These are phyloP conservation scores for Russula emetica DNA, from an alignment of 768 basidiomycete genomes.

Conservation along the genomic window DNA sequence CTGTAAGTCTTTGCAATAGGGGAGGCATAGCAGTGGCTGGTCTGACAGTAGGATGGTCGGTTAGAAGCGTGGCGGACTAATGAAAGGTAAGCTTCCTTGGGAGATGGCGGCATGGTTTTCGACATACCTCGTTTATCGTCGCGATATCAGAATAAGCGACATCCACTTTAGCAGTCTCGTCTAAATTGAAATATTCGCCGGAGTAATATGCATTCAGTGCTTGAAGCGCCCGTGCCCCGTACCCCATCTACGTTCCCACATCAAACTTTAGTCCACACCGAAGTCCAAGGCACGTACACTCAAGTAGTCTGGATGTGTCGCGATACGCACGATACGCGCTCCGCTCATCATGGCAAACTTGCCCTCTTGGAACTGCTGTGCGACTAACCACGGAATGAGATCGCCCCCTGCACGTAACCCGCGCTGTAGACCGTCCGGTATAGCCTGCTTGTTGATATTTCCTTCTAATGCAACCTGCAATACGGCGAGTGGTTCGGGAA, in stretches of 20 bases:
- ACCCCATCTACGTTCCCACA: constrained; percentile 73
- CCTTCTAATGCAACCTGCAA: constrained; percentile 96
- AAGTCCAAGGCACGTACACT: constrained; percentile 49
- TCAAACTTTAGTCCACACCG: constrained; percentile 14
- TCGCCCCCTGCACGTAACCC: constrained; percentile 89
- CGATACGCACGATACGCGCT: constrained; percentile 86
- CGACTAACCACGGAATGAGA: constrained; percentile 95
- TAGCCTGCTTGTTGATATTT: constrained; percentile 76
- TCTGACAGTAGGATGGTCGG: constrained; percentile 73
- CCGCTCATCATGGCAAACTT: constrained; percentile 91
- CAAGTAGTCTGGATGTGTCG: constrained; percentile 93
- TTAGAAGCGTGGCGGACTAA: constrained; percentile 57
- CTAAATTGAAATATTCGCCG: constrained; percentile 85
- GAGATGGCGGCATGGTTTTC: constrained; percentile 20
- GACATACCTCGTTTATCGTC: constrained; percentile 45
- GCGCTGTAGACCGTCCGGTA: constrained; percentile 79
- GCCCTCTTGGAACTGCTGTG: constrained; percentile 93
- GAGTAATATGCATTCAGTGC: constrained; percentile 87
- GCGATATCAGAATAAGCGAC: constrained; percentile 58
- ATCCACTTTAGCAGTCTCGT: constrained; percentile 56
- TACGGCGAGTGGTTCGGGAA: constrained; percentile 94
- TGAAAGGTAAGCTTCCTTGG: constrained; percentile 2
- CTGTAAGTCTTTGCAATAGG: constrained; percentile 82
- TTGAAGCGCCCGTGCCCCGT: constrained; percentile 85
- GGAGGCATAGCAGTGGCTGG: constrained; percentile 82